phyloP scores from a whole-genome alignment of 169 alveolate genomes.

The Plasmodium reichenowi region DNA sequence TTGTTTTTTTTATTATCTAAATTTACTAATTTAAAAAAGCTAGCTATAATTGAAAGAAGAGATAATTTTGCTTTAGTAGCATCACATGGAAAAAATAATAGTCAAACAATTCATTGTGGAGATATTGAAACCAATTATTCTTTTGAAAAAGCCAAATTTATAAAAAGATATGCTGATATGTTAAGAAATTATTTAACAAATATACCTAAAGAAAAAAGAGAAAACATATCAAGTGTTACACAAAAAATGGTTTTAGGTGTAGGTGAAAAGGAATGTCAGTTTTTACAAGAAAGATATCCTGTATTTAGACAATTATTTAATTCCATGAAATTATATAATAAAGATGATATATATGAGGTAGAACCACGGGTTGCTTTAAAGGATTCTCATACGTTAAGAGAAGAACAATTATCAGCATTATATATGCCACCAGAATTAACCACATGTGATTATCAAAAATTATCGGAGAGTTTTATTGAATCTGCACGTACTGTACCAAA shows the following conservation, averaged over 20 bases:
- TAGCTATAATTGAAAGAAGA: conserved; percentile 88
- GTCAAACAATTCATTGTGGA: conserved; percentile 91
- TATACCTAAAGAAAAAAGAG: conserved; percentile 78
- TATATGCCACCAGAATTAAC: conserved; percentile 86
- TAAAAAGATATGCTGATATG: conserved; percentile 89
- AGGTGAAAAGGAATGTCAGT: conserved; percentile 88
- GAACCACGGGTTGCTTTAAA: conserved; percentile 88
- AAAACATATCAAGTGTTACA: conserved; percentile 80
- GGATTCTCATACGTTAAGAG: conserved; percentile 41
- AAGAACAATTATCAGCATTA: conserved; percentile 81
- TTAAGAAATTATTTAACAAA: conserved; percentile 87
- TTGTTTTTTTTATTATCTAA: conserved; percentile 86
- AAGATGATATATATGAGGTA: conserved; percentile 81
- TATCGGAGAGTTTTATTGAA: conserved; percentile 83
- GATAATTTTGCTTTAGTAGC: conserved; percentile 87
- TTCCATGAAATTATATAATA: conserved; percentile 77
- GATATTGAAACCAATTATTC: conserved; percentile 91
- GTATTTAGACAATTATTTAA: conserved; percentile 81
- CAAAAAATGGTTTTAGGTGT: conserved; percentile 92
- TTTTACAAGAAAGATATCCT: conserved; percentile 83
- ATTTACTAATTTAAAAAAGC: conserved; percentile 85
- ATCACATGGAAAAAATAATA: conserved; percentile 88
- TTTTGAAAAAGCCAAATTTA: conserved; percentile 85
- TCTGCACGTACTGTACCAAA: conserved; percentile 54
- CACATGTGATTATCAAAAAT: conserved; percentile 84